Evolutionary conservation across 306 rosid genomes (phyloP).

Genomic region (Prosopis cineraria): DNA sequence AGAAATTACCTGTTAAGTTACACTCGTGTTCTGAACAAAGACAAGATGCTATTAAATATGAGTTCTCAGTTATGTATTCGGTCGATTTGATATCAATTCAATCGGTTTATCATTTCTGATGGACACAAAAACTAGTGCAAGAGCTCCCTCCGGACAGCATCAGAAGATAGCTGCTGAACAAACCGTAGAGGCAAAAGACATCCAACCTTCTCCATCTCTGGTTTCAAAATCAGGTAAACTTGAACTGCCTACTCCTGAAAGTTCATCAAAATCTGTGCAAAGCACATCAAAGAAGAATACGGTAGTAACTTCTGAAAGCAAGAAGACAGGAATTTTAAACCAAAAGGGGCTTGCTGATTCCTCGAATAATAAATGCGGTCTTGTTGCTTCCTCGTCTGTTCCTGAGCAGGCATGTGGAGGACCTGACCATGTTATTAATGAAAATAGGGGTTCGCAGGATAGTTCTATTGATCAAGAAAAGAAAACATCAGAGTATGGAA

Average conservation of each 20-base stretch:
- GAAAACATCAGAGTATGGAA: slow-evolving; percentile 60
- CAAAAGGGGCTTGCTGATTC: slow-evolving; percentile 58
- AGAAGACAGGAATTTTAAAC: slow-evolving; percentile 39
- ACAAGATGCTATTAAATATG: slow-evolving; percentile 31
- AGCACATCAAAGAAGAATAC: slow-evolving; percentile 49
- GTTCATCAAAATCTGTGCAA: slow-evolving; percentile 46
- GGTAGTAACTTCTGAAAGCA: slow-evolving; percentile 49
- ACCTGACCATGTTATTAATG: slow-evolving; percentile 50
- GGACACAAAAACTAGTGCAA: slow-evolving; percentile 70
- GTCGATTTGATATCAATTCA: slow-evolving; percentile 45
- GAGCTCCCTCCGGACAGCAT: slow-evolving; percentile 56
- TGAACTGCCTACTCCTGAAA: slow-evolving; percentile 43
- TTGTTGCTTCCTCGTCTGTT: slow-evolving; percentile 53
- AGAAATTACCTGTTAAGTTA: neutral
- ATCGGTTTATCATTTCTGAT: slow-evolving; percentile 45
- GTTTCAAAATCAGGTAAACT: slow-evolving; percentile 46
- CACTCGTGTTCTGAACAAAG: neutral
- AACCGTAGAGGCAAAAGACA: slow-evolving; percentile 50
- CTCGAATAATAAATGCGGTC: slow-evolving; percentile 52
- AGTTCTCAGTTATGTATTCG: slow-evolving; percentile 39
- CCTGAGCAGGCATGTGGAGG: slow-evolving; percentile 48
- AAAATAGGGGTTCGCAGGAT: slow-evolving; percentile 49
- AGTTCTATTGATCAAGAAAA: slow-evolving; percentile 56
- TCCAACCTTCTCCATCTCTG: slow-evolving; percentile 42
- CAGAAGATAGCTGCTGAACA: slow-evolving; percentile 51